phyloP scores from a whole-genome alignment of 805 yeast species.

The Candida tammaniensis region DNA sequence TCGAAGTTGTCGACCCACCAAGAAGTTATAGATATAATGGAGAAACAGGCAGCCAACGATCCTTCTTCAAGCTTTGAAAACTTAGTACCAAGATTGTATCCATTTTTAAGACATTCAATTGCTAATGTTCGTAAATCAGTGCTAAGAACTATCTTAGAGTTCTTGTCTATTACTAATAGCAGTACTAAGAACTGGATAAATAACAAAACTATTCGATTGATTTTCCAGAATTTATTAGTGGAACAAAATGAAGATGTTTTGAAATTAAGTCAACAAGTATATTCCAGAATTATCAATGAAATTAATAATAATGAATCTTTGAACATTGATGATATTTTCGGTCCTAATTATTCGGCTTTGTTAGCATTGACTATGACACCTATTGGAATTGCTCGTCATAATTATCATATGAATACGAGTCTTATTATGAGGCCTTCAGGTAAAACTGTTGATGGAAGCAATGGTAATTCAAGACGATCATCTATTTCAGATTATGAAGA shows the following conservation, averaged over 20 bases:
- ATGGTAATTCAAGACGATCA: slow-evolving; percentile 9
- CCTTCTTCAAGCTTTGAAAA: slow-evolving; percentile 60
- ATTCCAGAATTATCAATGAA: slow-evolving; percentile 52
- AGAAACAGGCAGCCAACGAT: slow-evolving; percentile 52
- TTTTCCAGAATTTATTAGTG: slow-evolving; percentile 82
- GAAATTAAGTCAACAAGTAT: slow-evolving; percentile 59
- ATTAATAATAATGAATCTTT: slow-evolving; percentile 27
- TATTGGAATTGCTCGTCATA: slow-evolving; percentile 87
- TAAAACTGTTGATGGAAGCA: slow-evolving; percentile 20
- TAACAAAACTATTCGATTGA: slow-evolving; percentile 65
- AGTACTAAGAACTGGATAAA: slow-evolving; percentile 69
- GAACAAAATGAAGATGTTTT: slow-evolving; percentile 83
- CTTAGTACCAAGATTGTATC: slow-evolving; percentile 87
- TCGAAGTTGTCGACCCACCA: slow-evolving; percentile 83
- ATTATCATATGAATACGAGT: slow-evolving; percentile 77
- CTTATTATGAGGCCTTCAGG: slow-evolving; percentile 82
- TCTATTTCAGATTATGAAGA: slow-evolving; percentile 13
- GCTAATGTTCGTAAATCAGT: slow-evolving; percentile 89
- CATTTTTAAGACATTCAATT: slow-evolving; percentile 91
- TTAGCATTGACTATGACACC: slow-evolving; percentile 83
- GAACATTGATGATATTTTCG: slow-evolving; percentile 51
- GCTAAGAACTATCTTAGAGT: slow-evolving; percentile 73
- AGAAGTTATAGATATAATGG: slow-evolving; percentile 71
- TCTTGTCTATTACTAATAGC: slow-evolving; percentile 57
- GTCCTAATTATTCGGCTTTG: slow-evolving; percentile 56